Conservation (phyloP, 768 basidiomycete species). For the Boletus rubropictus region DNA sequence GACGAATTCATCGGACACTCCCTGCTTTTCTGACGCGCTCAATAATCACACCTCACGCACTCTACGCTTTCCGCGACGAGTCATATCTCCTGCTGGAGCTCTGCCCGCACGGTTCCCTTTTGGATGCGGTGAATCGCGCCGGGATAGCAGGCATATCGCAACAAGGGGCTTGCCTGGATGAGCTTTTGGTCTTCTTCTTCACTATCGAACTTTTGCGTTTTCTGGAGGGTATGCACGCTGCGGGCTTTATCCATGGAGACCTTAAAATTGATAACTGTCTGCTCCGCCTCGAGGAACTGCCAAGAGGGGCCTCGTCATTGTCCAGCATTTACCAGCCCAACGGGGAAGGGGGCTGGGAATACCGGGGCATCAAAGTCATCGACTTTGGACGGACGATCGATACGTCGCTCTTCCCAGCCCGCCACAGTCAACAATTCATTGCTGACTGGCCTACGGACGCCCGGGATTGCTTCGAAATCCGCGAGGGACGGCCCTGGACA, state of each 20-base stretch:
- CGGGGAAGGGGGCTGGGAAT: slow-evolving; percentile 79
- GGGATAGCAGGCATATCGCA: slow-evolving; percentile 68
- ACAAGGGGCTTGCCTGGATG: slow-evolving; percentile 79
- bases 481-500: slow-evolving; percentile 81
- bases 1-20: slow-evolving; percentile 68
- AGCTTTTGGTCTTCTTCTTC: slow-evolving; percentile 94
- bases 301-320: slow-evolving; percentile 66
- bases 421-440: slow-evolving; percentile 64
- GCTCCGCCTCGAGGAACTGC: slow-evolving; percentile 81
- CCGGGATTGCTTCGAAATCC: slow-evolving; percentile 88
- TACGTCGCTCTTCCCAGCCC: slow-evolving; percentile 65
- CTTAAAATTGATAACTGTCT: slow-evolving; percentile 99
- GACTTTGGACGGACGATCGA: slow-evolving; percentile 98
- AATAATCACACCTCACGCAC: slow-evolving; percentile 67
- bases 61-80: slow-evolving; percentile 86
- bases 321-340: slow-evolving; percentile 66
- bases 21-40: slow-evolving; percentile 53
- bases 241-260: slow-evolving; percentile 94
- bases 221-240: slow-evolving; percentile 73
- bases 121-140: slow-evolving; percentile 88
- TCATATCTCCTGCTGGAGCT: slow-evolving; percentile 84
- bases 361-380: slow-evolving; percentile 87
- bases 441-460: slow-evolving; percentile 88
- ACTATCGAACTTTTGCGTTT: slow-evolving; percentile 80
- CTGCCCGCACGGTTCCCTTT: slow-evolving; percentile 86